Evolutionary conservation across 1,284 basidiomycete species (phyloP).

Genomic region (Sphagnurus paluster): DNA sequence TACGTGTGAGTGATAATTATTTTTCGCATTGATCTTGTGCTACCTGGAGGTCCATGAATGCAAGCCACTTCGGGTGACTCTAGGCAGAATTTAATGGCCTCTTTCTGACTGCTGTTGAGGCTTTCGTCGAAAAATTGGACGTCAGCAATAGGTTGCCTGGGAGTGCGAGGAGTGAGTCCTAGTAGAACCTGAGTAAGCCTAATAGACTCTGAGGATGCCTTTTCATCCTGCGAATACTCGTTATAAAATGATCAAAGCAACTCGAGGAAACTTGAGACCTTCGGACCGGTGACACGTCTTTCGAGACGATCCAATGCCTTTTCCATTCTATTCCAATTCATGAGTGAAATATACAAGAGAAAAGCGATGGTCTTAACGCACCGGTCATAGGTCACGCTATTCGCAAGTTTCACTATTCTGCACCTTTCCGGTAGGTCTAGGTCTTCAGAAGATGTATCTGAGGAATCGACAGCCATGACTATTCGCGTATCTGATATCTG

Average conservation of each 20-base stretch:
- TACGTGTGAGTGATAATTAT: not conserved
- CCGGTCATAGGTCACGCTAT: slow-evolving; percentile 91
- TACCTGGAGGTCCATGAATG: slow-evolving; percentile 97
- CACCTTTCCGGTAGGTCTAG: slow-evolving; percentile 83
- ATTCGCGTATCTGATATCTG: slow-evolving; percentile 79
- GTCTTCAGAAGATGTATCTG: slow-evolving; percentile 57
- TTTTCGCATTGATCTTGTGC: not conserved
- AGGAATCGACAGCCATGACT: slow-evolving; percentile 70
- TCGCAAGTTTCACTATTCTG: slow-evolving; percentile 85
- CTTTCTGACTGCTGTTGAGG: slow-evolving; percentile 84
- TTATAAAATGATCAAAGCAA: not conserved
- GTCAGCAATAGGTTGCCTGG: slow-evolving; percentile 32
- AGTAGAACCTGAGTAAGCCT: slow-evolving; percentile 67
- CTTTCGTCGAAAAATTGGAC: slow-evolving; percentile 75
- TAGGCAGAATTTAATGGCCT: slow-evolving; percentile 76
- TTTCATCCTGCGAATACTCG: slow-evolving; percentile 32
- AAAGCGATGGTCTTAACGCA: slow-evolving; percentile 27
- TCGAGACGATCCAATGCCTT: slow-evolving; percentile 71
- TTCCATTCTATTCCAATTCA: slow-evolving; percentile 66
- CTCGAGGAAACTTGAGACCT: slow-evolving; percentile 12
- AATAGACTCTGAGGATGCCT: slow-evolving; percentile 42
- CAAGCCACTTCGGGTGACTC: slow-evolving; percentile 79
- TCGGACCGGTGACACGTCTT: slow-evolving; percentile 32
- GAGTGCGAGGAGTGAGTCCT: slow-evolving; percentile 53
- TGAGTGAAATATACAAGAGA: not conserved